A percentile compares a stretch with the other conserved stretches of the same genome.
Conservation (phyloP, 2,329 filamentous ascomycete species). For the Purpureocillium lavendulum region DNA sequence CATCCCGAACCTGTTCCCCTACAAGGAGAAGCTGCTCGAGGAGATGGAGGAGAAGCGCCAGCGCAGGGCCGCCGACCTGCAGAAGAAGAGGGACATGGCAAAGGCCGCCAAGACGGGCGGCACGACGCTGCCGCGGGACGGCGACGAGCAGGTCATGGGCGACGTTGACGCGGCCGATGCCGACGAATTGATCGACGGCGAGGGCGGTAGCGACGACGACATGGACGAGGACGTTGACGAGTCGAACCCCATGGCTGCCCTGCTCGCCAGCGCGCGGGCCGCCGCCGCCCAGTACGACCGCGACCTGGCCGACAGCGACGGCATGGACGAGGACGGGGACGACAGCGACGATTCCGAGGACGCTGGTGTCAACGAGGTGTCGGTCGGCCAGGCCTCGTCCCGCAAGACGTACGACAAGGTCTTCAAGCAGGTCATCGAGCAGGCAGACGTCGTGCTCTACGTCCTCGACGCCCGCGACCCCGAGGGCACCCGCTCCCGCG, state of each 20-base stretch:
- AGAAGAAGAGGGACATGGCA: constrained; percentile 62
- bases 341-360: constrained; percentile 37
- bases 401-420: constrained; percentile 89
- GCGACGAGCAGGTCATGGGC: constrained; percentile 36
- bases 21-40: constrained; percentile 89
- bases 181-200: constrained; percentile 40
- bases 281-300: constrained; percentile 69
- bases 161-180: constrained; percentile 38
- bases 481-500: constrained; percentile 80
- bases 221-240: constrained; percentile 55
- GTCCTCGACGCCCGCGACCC: constrained; percentile 89
- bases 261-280: constrained; percentile 73
- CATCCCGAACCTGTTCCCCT: constrained; percentile 94
- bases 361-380: constrained; percentile 45
- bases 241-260: constrained; percentile 85
- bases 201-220: constrained; percentile 40
- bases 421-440: constrained; percentile 86
- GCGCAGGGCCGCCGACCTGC: constrained; percentile 71
- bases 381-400: constrained; percentile 52
- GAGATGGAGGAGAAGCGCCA: constrained; percentile 87
- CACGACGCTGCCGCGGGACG: constrained; percentile 23
- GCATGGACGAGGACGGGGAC: constrained; percentile 42
- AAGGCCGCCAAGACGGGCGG: constrained; percentile 56
- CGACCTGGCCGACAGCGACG: constrained; percentile 51
- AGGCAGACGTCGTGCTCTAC: constrained; percentile 85